Evolutionary conservation across 108 stramenopile genomes (phyloP).

Genomic region (Cyclotella atomus): DNA sequence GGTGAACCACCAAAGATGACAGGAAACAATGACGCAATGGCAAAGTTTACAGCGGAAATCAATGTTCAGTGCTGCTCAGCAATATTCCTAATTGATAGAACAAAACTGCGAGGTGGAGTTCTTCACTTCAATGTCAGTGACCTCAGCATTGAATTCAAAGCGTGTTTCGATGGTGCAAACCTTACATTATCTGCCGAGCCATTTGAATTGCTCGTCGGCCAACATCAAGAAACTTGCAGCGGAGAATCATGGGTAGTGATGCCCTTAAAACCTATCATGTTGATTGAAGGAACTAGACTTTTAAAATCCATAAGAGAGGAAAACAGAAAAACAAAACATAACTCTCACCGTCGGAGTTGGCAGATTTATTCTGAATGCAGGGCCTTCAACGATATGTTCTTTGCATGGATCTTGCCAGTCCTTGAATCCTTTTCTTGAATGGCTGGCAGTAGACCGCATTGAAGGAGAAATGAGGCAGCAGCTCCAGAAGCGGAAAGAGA

Average conservation of each 20-base stretch:
- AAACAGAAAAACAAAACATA: neutral
- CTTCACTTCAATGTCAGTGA: conserved; percentile 24
- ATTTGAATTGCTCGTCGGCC: conserved; percentile 23
- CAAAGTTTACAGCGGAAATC: conserved; percentile 12
- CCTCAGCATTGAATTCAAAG: conserved; percentile 2
- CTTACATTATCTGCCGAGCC: conserved; percentile 14
- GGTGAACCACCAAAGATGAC: no score
- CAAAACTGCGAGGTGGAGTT: conserved; percentile 11
- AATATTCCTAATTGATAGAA: conserved; percentile 23
- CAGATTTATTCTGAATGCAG: conserved; percentile 16
- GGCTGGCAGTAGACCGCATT: conserved; percentile 6
- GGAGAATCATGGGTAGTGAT: conserved; percentile 16
- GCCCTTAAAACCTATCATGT: conserved; percentile 38
- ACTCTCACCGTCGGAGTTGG: conserved; percentile 7
- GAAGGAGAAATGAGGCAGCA: conserved; percentile 1
- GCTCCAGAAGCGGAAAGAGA: conserved; percentile 8
- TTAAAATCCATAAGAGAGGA: neutral
- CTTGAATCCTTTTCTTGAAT: conserved; percentile 9
- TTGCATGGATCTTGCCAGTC: neutral
- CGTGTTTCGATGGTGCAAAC: conserved; percentile 7
- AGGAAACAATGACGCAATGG: conserved; percentile 6
- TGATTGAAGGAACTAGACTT: conserved; percentile 24
- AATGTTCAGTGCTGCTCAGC: conserved; percentile 16
- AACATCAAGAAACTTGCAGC: conserved; percentile 2
- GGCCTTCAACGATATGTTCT: conserved; percentile 24